These are phyloP conservation scores for Alternaria incomplexa DNA, from an alignment of 2,329 filamentous ascomycete genomes.

Conservation along the genomic window DNA sequence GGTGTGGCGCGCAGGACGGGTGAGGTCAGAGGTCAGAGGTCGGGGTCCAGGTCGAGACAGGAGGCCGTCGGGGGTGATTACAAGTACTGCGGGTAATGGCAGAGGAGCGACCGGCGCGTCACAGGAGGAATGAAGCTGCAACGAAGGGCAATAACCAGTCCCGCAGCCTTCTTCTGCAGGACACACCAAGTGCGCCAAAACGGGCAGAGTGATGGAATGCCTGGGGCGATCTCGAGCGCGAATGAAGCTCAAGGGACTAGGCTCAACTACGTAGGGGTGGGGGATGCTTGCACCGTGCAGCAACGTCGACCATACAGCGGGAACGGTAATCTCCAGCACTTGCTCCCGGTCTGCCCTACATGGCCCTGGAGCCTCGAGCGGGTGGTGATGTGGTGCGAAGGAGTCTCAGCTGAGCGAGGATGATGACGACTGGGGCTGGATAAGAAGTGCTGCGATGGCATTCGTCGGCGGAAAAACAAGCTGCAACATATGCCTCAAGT, in stretches of 20 bases:
- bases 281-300: slow-evolving; percentile 19
- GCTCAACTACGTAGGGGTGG: slow-evolving; percentile 23
- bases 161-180: slow-evolving; percentile 26
- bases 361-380: slow-evolving; percentile 2
- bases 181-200: slow-evolving; percentile 18
- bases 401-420: slow-evolving; percentile 4
- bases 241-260: slow-evolving; percentile 31
- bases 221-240: slow-evolving; percentile 23
- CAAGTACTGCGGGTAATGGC: slow-evolving; percentile 22
- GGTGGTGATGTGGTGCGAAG: background rate
- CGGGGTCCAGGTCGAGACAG: slow-evolving; percentile 16
- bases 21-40: slow-evolving; percentile 6
- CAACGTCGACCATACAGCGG: slow-evolving; percentile 7
- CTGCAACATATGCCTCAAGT: slow-evolving; percentile 13
- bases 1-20: slow-evolving; percentile 6
- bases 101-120: slow-evolving; percentile 29
- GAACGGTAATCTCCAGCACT: slow-evolving; percentile 12
- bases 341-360: slow-evolving; percentile 6
- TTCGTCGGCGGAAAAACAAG: slow-evolving; percentile 1
- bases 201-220: slow-evolving; percentile 24
- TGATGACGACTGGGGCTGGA: background rate
- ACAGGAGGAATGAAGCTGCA: slow-evolving; percentile 26
- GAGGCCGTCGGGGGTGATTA: slow-evolving; percentile 27
- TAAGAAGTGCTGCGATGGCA: background rate
- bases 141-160: slow-evolving; percentile 21